Percentiles rank a stretch among this genome's conserved stretches.
Evolutionary conservation across 768 basidiomycete genomes (phyloP).

Genomic region (Panellus pusillus): DNA sequence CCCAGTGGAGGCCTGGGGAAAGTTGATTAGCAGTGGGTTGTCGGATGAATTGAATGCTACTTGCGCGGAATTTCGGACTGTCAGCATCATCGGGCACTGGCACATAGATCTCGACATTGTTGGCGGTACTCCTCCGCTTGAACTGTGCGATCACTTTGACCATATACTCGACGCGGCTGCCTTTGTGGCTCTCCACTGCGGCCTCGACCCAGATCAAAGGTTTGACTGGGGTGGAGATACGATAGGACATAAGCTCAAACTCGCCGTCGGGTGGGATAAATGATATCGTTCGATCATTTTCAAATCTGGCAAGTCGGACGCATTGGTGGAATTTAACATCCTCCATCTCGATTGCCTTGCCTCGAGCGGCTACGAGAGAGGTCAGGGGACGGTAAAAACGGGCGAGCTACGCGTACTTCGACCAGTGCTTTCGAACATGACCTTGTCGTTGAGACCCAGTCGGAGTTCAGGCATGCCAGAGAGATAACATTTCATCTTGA

Average conservation of each 20-base stretch:
- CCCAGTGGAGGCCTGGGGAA: conserved; percentile 81
- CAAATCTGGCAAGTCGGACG: conserved; percentile 93
- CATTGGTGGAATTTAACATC: conserved; percentile 99
- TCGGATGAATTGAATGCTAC: conserved; percentile 25
- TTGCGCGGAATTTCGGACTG: conserved; percentile 92
- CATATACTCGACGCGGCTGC: conserved; percentile 93
- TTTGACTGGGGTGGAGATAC: conserved; percentile 95
- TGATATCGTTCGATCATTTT: conserved; percentile 97
- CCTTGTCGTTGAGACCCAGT: conserved; percentile 96
- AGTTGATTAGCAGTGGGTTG: background rate
- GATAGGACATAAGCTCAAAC: conserved; percentile 97
- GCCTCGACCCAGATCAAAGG: conserved; percentile 98
- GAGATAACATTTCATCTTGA: conserved; percentile 99
- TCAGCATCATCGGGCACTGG: conserved; percentile 99
- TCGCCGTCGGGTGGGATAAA: conserved; percentile 99
- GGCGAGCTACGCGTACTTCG: conserved; percentile 60
- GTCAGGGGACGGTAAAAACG: background rate
- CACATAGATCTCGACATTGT: conserved; percentile 98
- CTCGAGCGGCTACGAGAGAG: conserved; percentile 66
- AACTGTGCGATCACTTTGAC: conserved; percentile 97
- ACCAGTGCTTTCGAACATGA: conserved; percentile 98
- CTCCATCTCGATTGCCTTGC: conserved; percentile 99
- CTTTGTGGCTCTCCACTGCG: conserved; percentile 89
- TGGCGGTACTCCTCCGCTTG: conserved; percentile 93
- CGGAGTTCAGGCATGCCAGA: conserved; percentile 99